phyloP scores from a whole-genome alignment of 306 rosid species.

The Cyamopsis tetragonoloba region DNA sequence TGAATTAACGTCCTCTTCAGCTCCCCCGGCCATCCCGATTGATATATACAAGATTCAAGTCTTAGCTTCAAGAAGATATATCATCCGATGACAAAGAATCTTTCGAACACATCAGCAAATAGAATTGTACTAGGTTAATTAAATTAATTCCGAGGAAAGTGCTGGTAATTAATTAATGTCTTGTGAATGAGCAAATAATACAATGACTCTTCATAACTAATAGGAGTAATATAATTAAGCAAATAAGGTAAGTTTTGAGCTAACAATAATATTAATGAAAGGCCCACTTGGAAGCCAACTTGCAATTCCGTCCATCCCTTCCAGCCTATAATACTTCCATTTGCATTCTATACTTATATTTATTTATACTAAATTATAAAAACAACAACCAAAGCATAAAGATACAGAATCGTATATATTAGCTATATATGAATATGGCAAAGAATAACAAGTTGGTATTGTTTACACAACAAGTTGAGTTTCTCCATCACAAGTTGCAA shows the following conservation, averaged over 20 bases:
- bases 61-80: too few relatives aligned
- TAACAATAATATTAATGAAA: slow-evolving; percentile 22
- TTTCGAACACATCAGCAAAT: not conserved
- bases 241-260: slow-evolving; percentile 13
- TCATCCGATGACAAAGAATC: too few relatives aligned
- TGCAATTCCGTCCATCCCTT: slow-evolving; percentile 33
- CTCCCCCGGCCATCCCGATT: too few relatives aligned
- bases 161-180: not conserved
- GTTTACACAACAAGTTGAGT: slow-evolving; percentile 41
- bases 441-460: slow-evolving; percentile 44
- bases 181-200: slow-evolving; percentile 13
- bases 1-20: too few relatives aligned
- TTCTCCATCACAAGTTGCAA: slow-evolving; percentile 36
- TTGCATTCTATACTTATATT: not conserved
- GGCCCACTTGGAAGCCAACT: slow-evolving; percentile 59
- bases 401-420: slow-evolving; percentile 17
- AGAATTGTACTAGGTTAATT: not conserved
- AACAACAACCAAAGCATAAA: not conserved
- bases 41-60: too few relatives aligned
- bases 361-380: not conserved
- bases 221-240: not conserved
- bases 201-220: not conserved
- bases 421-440: not conserved
- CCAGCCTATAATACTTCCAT: slow-evolving; percentile 22
- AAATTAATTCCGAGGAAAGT: too few relatives aligned